Base-by-base conservation (phyloP, 1,284 basidiomycete genomes). In the Phellopilus nigrolimitatus region DNA sequence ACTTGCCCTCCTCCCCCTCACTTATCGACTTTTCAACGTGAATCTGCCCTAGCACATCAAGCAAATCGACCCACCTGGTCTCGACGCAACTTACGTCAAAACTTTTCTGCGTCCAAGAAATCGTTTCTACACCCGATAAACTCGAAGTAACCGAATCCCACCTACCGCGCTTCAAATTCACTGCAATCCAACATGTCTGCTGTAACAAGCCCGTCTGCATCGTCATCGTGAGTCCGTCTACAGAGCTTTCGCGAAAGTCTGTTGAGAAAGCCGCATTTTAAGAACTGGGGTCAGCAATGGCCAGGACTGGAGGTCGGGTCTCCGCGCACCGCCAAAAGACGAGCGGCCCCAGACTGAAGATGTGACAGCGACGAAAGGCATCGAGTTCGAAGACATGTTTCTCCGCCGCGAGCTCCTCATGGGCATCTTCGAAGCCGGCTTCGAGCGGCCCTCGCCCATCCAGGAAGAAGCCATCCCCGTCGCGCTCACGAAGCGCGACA, bases 401-500 rank as follows among this genome's bases (percentile, higher is more conserved):
- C 68, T 83, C 57, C 77, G 77, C 59, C 72, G 81, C 48, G 82
- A 83, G 61, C 71, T 84, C n/a, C 70, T 86, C 56, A 86, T 86
- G 83, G 83, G 83, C 55, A 95, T 97, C 65, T 97, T 94, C 64
- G 92, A 95, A 74, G 94, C 93, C 58, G 94, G 94, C 51, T 99
- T 98, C 68, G 97, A 99, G 70, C 84, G 80, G 61, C 95, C 97
- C 19, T 95, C 91, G 22, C 97, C 95, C 47, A 98, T 99, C 67
- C 95, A 99, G 76, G 97, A 99, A 80, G 93, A 97, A 74, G 87
- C 91, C 50, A 93, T 95, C 61, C 91, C 91, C 51, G 79, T 90
- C 59, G 91, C 91, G 19, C 81, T 95, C 62, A 82, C 84, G 51
- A 87, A 86, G 62, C 84, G 91, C 64, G 95, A 98, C 69, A 75